Base-by-base conservation (phyloP, 2,329 filamentous ascomycete genomes). In the Colletotrichum sp. region DNA sequence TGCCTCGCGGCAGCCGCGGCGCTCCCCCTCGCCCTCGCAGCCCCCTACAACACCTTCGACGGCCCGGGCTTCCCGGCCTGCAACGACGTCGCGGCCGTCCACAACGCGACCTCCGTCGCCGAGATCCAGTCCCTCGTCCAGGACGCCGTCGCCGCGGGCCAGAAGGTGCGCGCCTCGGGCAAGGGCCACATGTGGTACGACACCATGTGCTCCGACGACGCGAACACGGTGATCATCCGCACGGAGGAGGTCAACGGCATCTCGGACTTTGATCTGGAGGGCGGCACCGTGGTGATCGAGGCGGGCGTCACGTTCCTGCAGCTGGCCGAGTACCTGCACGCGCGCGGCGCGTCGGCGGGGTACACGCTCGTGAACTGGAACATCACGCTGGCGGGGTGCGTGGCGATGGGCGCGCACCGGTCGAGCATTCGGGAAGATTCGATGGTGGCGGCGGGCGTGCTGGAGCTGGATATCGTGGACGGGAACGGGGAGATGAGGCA, bases 141-240 rank as follows among this genome's bases (percentile, higher is more conserved):
- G 66, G 79, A 84, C 30, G 86, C 87, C 16, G 81, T 84, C 28
- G 80, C 81, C 8, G 80, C 82, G 10, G 84, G 84, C 32, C 84
- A 84, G 15, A 85, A 85, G 5, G 84, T 90, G 30, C 85, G 88
- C 62, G 88, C 88, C 13, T 87, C 84, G 5, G 88, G 87, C 3
- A 89, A 89, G 78, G 88, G 87, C 4, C 88, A 89, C 79, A 88
- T 88, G 84, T 88, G 88, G 88, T 90, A 89, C 79, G 87, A 90
- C 78, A 90, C 88, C 36, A 88, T 89, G 84, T 90, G 88, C 82
- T 86, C 86, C 59, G 88, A 89, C 80, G 83, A 88, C 74, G 81
- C 84, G 30, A 79, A 81, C 60, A 90, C 88, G 3, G 81, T 89
- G 78, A 87, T 90, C 79, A 82, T 90, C 55, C 86, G 86, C 78